Conservation (phyloP, 2,329 filamentous ascomycete genomes). For the Sclerotinia nivalis region DNA sequence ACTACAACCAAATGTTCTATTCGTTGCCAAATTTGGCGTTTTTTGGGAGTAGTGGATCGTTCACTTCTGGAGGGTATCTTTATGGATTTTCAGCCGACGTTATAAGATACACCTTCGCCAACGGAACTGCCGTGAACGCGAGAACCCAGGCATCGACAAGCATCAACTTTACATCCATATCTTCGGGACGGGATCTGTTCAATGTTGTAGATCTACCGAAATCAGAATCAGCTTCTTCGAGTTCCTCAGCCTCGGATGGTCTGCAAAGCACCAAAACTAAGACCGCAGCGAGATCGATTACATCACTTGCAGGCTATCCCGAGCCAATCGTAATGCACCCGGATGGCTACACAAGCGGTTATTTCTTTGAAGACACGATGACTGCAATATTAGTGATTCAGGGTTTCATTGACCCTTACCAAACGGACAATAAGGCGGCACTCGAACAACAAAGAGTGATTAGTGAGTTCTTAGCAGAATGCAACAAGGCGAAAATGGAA, state of each 20-base stretch:
- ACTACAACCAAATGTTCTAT: constrained; percentile 45
- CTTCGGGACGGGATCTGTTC: constrained; percentile 28
- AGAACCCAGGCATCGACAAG: constrained; percentile 38
- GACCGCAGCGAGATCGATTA: constrained; percentile 3
- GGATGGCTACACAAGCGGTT: constrained; percentile 29
- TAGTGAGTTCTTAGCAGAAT: constrained; percentile 17
- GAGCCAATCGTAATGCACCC: constrained; percentile 24
- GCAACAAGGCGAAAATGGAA: constrained; percentile 19
- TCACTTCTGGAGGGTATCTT: constrained; percentile 34
- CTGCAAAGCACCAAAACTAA: not conserved
- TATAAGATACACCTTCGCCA: constrained; percentile 43
- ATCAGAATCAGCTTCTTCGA: constrained; percentile 10
- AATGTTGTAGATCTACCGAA: constrained; percentile 22
- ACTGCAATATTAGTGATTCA: constrained; percentile 31
- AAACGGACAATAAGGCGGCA: not conserved
- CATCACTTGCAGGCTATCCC: constrained; percentile 27
- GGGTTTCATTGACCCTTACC: constrained; percentile 32
- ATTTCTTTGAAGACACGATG: constrained; percentile 30
- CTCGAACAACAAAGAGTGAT: constrained; percentile 17
- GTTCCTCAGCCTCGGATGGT: constrained; percentile 6
- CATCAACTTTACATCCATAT: constrained; percentile 30
- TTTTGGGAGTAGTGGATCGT: constrained; percentile 29
- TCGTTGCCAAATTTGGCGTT: constrained; percentile 13
- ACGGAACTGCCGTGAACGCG: constrained; percentile 40
- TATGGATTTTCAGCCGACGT: constrained; percentile 38